Base-by-base conservation (phyloP, 2,329 filamentous ascomycete species). In the Xylariaceae sp. region DNA sequence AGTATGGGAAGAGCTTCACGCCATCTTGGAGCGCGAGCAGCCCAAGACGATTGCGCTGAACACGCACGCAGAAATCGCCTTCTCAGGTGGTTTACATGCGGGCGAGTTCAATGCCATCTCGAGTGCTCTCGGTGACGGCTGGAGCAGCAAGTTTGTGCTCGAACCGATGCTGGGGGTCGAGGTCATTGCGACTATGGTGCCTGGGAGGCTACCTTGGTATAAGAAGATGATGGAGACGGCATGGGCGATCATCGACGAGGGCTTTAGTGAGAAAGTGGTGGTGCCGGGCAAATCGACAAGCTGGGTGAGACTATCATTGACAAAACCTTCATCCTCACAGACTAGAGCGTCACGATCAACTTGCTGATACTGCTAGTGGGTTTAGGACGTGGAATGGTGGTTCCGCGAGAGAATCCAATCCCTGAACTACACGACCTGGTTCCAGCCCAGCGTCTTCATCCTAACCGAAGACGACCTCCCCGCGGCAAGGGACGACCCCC, bases 391-490 rank as follows among this genome's bases (percentile, higher is more conserved):
- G 3, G 69, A 71, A 49, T 75, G 72, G 72, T 74, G 70, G 70
- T 61, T 74, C 56, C 62, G 71, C n/a, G 69, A 72, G 30, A 66
- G 64, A 49, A 64, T 74, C 17, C 67, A 72, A 53, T 60, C 63
- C 22, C 59, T 71, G 40, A 74, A 75, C 52, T 73, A 73, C 56
- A 71, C 68, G 4, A 74, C 72, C 4, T 76, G 72, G 72, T 75
- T 75, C 49, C 69, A 73, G 15, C 71, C 71, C 2, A 59, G 60
- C 40, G 70, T 74, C 13, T 65, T 57, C 35, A 63, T 74, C 40
- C 49, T 74, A 17, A 60, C 57, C 2, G 58, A 57, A 29, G 48
- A 55, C 18, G 54, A 51, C 9, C 49, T 53, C 30, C 47, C 51
- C 2, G 39, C 43, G 2, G 39, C 44, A 22, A 13, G 28, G 34